phyloP scores from a whole-genome alignment of 2,329 filamentous ascomycete genomes.

The Lecanoromycetidae sp. region DNA sequence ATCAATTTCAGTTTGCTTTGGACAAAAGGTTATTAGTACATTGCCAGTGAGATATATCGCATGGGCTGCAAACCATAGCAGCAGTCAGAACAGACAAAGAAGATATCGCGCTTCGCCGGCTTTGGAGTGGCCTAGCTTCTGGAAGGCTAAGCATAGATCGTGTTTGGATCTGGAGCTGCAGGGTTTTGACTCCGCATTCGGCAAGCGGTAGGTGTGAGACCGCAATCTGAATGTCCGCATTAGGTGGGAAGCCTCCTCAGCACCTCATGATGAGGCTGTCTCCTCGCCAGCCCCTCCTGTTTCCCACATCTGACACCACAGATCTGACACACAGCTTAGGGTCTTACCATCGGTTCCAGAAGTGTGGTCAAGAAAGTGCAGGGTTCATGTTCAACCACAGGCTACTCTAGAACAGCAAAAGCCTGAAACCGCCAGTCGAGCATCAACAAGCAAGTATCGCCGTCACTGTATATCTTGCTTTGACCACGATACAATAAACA shows the following conservation, averaged over 20 bases:
- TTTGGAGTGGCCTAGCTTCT: not conserved
- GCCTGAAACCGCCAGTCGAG: not conserved
- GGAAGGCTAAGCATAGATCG: not conserved
- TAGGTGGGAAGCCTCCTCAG: slow-evolving; percentile 25
- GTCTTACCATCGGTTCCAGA: slow-evolving; percentile 2
- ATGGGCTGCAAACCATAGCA: not conserved
- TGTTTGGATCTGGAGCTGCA: slow-evolving; percentile 3
- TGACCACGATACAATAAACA: not conserved
- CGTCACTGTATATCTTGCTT: not conserved
- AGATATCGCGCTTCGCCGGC: not conserved
- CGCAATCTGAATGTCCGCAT: slow-evolving; percentile 26
- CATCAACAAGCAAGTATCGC: not conserved
- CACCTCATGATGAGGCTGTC: slow-evolving; percentile 12
- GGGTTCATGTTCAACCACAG: not conserved
- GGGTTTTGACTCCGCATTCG: slow-evolving; percentile 9
- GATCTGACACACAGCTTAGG: not conserved
- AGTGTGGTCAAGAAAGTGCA: not conserved
- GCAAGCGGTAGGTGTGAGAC: slow-evolving; percentile 18
- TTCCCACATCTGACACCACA: not conserved
- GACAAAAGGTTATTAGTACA: too few species aligned
- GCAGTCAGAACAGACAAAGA: slow-evolving; percentile 8
- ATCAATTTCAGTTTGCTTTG: too few species aligned
- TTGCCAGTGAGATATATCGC: too few species aligned
- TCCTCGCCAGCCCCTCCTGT: not conserved
- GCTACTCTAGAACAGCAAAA: not conserved